phyloP scores from a whole-genome alignment of 306 rosid species.

The Prinsepia uniflora region DNA sequence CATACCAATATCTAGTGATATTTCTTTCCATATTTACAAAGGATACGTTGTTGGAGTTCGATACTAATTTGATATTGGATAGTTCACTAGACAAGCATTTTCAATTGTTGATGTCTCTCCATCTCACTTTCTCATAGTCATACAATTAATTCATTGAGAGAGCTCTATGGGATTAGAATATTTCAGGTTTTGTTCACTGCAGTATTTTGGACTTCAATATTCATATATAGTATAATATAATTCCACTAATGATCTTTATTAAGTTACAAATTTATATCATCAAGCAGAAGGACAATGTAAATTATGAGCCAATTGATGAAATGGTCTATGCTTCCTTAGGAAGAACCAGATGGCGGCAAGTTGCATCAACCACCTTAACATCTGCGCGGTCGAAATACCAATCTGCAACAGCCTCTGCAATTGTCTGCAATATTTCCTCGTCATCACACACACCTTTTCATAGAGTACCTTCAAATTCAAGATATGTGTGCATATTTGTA shows the following conservation, averaged over 20 bases:
- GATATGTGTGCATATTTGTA: not conserved
- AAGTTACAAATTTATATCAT: slow-evolving; percentile 17
- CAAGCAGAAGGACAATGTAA: not conserved
- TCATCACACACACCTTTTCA: slow-evolving; percentile 5
- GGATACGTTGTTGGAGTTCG: too few species aligned
- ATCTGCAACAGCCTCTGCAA: slow-evolving; percentile 80
- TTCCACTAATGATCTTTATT: slow-evolving; percentile 10
- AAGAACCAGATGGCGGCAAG: slow-evolving; percentile 65
- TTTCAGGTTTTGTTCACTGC: not conserved
- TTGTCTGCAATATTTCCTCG: slow-evolving; percentile 45
- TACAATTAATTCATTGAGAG: too few species aligned
- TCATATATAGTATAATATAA: not conserved
- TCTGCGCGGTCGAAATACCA: slow-evolving; percentile 81
- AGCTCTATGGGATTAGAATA: too few species aligned
- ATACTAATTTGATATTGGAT: too few species aligned
- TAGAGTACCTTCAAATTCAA: too few species aligned
- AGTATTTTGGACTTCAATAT: not conserved
- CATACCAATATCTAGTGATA: too few species aligned
- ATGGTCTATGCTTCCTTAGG: slow-evolving; percentile 19
- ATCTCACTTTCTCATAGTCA: too few species aligned
- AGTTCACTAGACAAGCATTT: too few species aligned
- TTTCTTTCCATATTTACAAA: too few species aligned
- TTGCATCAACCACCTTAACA: slow-evolving; percentile 57
- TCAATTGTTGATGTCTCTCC: too few species aligned
- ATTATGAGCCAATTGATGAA: slow-evolving; percentile 15